Base-by-base conservation (phyloP, 2,329 filamentous ascomycete species). In the Phyllosticta paracitricarpa region DNA sequence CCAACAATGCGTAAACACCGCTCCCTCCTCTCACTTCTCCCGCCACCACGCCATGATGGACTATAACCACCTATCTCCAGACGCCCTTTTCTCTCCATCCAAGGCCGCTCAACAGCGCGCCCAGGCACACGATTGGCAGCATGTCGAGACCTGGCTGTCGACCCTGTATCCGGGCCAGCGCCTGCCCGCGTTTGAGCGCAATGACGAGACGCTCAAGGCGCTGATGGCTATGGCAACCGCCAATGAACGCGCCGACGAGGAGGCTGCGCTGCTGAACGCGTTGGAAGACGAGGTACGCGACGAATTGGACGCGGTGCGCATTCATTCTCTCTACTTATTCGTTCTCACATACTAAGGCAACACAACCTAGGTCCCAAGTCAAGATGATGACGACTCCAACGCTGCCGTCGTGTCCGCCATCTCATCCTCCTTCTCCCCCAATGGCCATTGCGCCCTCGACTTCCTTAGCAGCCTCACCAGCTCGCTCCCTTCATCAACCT, bases 91-190 rank as follows among this genome's bases (percentile, higher is more conserved):
- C 66, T 86, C 83, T 2, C 83, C 83, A 5, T 82, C 82, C 6
- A 85, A 85, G 72, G 82, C 83, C 24, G 87, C 90, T 63, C 86
- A 89, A 63, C 89, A 90, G 66, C 88, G 89, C 64, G 88, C 89
- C 12, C 86, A 89, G 64, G 89, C 91, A 55, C 92, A 93, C 71
- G 92, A 97, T 75, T 97, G 93, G 93, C 87, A 86, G 61, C 91
- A 89, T 66, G 83, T 97, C 66, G 91, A 95, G 74, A 79, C 80
- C 67, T 97, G 93, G 92, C 84, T 97, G 10, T 69, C 69, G 8
- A 79, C 81, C 54, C 81, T 83, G 63, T 89, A 89, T 69, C 89
- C 89, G 66, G 80, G 81, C 54, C 82, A 83, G 30, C 83, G 81
- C 0, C 77, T 87, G 0, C 91, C 91, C 0, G 71, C 80, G 0